Percentiles rank a stretch among this genome's conserved stretches.
Conservation (phyloP, 1,139 yeast genomes). For the Candida glucosophila region DNA sequence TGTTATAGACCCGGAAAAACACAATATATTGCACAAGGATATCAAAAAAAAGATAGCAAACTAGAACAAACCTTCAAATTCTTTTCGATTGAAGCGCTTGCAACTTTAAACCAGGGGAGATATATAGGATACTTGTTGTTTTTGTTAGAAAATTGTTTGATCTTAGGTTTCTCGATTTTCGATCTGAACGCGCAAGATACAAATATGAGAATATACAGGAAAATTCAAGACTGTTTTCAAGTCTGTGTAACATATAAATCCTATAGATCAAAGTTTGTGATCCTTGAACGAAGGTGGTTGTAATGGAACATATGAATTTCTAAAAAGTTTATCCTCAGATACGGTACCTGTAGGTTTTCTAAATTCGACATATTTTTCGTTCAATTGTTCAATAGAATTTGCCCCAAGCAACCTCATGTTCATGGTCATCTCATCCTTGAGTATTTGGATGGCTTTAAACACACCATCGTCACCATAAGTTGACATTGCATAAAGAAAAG, state of each 20-base stretch:
- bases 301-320: conserved; percentile 31
- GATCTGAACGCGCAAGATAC: too few relatives aligned
- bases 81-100: too few relatives aligned
- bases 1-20: too few relatives aligned
- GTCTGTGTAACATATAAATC: background rate
- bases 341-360: conserved; percentile 12
- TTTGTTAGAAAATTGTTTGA: too few relatives aligned
- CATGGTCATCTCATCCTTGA: conserved; percentile 78
- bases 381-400: conserved; percentile 52
- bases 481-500: conserved; percentile 63
- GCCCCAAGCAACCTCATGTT: conserved; percentile 85
- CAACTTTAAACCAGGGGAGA: too few relatives aligned
- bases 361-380: conserved; percentile 35
- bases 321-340: conserved; percentile 31
- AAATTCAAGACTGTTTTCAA: background rate
- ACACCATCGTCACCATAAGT: conserved; percentile 78
- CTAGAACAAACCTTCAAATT: too few relatives aligned
- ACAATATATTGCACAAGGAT: too few relatives aligned
- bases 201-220: background rate
- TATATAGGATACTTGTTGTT: too few relatives aligned
- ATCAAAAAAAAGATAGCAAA: too few relatives aligned
- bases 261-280: conserved; percentile 4
- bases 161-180: too few relatives aligned
- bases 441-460: conserved; percentile 61
- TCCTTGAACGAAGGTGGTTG: conserved; percentile 25